Evolutionary conservation across 208 protist species (phyloP).

Genomic region (Blastocrithidia nonstop): DNA sequence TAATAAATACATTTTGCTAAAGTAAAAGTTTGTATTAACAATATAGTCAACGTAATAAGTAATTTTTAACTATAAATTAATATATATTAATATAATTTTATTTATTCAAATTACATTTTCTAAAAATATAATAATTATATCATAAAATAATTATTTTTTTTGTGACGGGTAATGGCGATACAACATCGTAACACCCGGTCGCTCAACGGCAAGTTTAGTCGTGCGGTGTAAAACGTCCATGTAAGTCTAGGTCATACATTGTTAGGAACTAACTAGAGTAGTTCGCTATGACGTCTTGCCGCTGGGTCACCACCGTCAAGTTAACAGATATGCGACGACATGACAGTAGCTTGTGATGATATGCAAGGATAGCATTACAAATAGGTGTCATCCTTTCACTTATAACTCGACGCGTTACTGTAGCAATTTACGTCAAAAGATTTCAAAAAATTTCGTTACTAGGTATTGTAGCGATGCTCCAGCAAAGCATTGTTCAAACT

Average conservation of each 20-base stretch:
- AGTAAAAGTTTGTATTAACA: too few relatives aligned
- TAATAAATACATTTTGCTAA: too few relatives aligned
- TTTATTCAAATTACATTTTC: conserved; percentile 3
- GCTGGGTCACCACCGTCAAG: conserved; percentile 16
- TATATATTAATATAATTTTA: not conserved
- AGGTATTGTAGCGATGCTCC: conserved; percentile 54
- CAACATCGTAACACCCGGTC: too few relatives aligned
- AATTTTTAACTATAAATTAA: not conserved
- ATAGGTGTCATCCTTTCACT: conserved; percentile 36
- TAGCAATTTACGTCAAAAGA: conserved; percentile 66
- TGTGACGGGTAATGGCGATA: too few relatives aligned
- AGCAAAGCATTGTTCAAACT: conserved; percentile 51
- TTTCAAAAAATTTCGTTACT: conserved; percentile 73
- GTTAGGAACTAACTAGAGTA: too few relatives aligned
- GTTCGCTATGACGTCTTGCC: conserved; percentile 56
- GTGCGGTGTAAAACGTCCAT: conserved; percentile 80
- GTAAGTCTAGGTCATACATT: conserved; percentile 73
- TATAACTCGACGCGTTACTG: conserved; percentile 73
- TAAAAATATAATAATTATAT: not conserved
- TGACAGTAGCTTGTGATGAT: not conserved
- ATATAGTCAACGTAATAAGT: too few relatives aligned
- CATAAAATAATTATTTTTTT: not conserved
- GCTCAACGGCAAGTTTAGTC: too few relatives aligned
- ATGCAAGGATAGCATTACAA: conserved; percentile 4
- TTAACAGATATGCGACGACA: not conserved